Base-by-base conservation (phyloP, 1,139 yeast genomes). In the Protomyces inundatus region DNA sequence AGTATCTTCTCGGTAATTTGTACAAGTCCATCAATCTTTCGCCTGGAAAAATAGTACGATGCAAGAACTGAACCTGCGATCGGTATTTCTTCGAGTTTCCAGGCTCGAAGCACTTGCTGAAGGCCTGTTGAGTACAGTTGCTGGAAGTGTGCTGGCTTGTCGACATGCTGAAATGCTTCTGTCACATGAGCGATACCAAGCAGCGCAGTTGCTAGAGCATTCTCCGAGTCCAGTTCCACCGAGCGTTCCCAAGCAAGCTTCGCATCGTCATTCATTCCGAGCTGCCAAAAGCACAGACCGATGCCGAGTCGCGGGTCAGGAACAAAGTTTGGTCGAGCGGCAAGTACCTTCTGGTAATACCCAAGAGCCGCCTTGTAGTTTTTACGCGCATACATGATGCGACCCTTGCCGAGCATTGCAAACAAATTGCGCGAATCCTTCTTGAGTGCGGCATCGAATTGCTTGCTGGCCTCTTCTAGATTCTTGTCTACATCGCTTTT, bases 271-370 rank as follows among this genome's bases (percentile, higher is more conserved):
- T 83, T 82, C 73, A 90, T 96, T 64, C 86, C 87, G 66, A 93
- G 78, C 67, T 84, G 84, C 97, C 97, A 93, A 73, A 86, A 91
- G 75, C 98, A 91, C 70, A 93, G 79, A 51, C 98, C 99, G 68
- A 93, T 85, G 33, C 98, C 99, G 66, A 93, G 82, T 75, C 99
- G 81, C 30, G 98, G 96, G 75, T 93, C 98, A 0, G 98, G 98
- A 68, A 82, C 81, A 72, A 87, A 78, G 46, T 69, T 67, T 1
- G 98, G 98, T 68, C 90, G 86, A 61, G 86, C 79, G 55, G 86
- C 81, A 69, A 93, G 79, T 7, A 89, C 86, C 68, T 86, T 88
- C 76, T 93, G 99, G 75, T 88, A 93, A 54, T 88, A 75, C 73
- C 86, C 87, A 70, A 93, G 81, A 16, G 97, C 93, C 6, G 81